Evolutionary conservation across 2,329 filamentous ascomycete species (phyloP), one percentile per base, ranked within the genome.

Genomic region (Dothidotthia symphoricarpi): DNA sequence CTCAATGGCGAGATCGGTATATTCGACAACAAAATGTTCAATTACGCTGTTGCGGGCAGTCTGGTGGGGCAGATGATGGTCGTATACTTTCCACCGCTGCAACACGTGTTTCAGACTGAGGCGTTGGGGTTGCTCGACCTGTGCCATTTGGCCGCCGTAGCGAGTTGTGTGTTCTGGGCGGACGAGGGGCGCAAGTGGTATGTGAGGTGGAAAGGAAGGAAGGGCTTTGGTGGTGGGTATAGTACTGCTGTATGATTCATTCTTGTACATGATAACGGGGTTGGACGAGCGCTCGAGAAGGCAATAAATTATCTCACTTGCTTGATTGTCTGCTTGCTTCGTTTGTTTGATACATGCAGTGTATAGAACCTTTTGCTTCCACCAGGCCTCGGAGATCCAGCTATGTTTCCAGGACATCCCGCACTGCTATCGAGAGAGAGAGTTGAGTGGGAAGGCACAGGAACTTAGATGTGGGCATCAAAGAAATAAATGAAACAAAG

Each of bases 21-120:
- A 10, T 86, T 93, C 40, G 82, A 83, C 7, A 98, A 98, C 64
- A 85, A 82, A 43, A 85, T 98, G 69, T 98, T 98, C 72, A 97
- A 97, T 69, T 95, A 91, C 75, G 90, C 93, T 1, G 93, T 98
- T 2, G 78, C 85, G 7, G 82, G 93, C 16, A 91, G 86, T 62
- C 67, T 98, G 32, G 70, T 86, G 4, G 93, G 93, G 2, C 93
- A 98, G 69, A 71, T 90, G 30, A 77, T 91, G 46, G 94, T 98
- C 39, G 88, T 98, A 36, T 98, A 97, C 67, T 83, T 97, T 49
- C 93, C 93, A 8, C 90, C 89, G 71, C 72, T 98, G 55, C 93
- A 98, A 69, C 80, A 86, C 35, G 83, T 97, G 4, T 98, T 98
- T 71, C 93, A 98, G 72, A 98, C 93, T 0, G 93, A 98, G 68